These are phyloP conservation scores for Gossypium schwendimanii DNA, from an alignment of 441 rosid genomes.

Conservation along the genomic window DNA sequence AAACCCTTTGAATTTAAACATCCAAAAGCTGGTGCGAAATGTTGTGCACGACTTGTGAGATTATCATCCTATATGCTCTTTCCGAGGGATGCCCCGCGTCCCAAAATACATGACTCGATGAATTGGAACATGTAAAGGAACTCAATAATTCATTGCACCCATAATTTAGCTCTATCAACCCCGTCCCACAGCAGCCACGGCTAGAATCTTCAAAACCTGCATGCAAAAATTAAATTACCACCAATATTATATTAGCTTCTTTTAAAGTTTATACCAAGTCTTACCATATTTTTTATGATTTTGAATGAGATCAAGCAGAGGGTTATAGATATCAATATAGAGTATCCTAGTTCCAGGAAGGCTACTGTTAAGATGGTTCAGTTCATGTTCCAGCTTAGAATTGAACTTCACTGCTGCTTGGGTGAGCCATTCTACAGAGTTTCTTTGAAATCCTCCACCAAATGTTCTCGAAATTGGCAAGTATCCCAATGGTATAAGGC, in stretches of 20 bases:
- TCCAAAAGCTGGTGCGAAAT: not conserved
- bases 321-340: not conserved
- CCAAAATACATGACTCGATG: conserved; percentile 38
- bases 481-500: conserved; percentile 26
- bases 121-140: conserved; percentile 25
- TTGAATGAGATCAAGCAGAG: conserved; percentile 20
- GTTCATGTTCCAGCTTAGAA: conserved; percentile 8
- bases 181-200: conserved; percentile 51
- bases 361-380: conserved; percentile 9
- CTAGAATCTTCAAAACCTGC: conserved; percentile 28
- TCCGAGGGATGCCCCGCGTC: conserved; percentile 55
- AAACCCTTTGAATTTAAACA: not conserved
- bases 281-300: conserved; percentile 19
- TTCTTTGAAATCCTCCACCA: conserved; percentile 1
- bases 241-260: not conserved
- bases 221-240: not conserved
- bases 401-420: conserved; percentile 19
- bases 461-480: conserved; percentile 13
- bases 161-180: conserved; percentile 25
- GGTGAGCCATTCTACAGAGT: conserved; percentile 11
- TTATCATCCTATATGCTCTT: conserved; percentile 29
- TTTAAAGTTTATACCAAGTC: no score
- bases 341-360: conserved; percentile 18
- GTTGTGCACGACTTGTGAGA: not conserved
- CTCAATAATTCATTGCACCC: conserved; percentile 23